These are phyloP conservation scores for Silene vulgaris DNA, from an alignment of 179 eudicot genomes.

Conservation along the genomic window DNA sequence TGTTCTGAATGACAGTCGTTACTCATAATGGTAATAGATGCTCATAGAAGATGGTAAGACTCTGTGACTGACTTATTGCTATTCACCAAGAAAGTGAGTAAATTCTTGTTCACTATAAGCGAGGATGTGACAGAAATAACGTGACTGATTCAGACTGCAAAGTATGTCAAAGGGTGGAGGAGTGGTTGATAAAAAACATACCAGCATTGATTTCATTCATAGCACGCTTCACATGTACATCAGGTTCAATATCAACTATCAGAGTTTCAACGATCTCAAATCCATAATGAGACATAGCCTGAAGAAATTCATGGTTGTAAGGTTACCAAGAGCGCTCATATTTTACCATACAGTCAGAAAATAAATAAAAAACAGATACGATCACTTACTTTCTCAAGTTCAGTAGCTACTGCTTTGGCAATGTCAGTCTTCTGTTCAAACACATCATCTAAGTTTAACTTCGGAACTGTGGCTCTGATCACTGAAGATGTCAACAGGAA, in stretches of 20 bases:
- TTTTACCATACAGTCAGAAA: not conserved
- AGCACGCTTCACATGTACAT: constrained; percentile 40
- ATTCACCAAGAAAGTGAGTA: no score
- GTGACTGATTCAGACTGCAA: not conserved
- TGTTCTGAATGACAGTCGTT: no score
- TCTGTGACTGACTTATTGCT: no score
- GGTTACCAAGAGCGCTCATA: no score
- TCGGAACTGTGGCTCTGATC: constrained; percentile 41
- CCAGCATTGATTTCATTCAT: constrained; percentile 51
- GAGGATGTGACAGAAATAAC: not conserved
- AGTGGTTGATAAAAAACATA: constrained; percentile 13
- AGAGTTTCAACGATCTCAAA: constrained; percentile 41
- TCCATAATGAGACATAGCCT: constrained; percentile 46
- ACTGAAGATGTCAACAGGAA: constrained; percentile 20
- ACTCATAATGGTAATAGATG: no score
- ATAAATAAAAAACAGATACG: not conserved
- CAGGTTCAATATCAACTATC: constrained; percentile 41
- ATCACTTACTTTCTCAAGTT: constrained; percentile 36
- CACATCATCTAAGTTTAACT: constrained; percentile 34
- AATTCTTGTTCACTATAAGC: not conserved
- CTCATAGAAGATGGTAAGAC: no score
- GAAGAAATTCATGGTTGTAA: not conserved
- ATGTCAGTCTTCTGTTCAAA: constrained; percentile 42
- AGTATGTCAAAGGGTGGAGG: not conserved
- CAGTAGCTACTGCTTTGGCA: constrained; percentile 37